Base-by-base conservation (phyloP, 176 grass and related monocot genomes). In the Areca catechu region DNA sequence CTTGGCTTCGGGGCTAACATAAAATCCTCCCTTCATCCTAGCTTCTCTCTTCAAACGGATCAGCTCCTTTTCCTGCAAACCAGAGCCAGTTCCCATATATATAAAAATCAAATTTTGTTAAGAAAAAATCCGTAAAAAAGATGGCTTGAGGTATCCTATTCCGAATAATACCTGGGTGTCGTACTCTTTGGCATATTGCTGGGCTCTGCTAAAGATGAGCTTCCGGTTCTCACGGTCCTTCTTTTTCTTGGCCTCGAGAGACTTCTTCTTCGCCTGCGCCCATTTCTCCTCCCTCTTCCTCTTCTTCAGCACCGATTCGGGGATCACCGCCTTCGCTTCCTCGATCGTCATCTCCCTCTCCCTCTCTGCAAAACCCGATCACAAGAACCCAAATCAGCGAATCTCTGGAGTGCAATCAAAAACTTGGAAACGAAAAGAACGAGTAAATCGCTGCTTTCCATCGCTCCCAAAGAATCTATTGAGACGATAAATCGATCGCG, bases 221-320 rank as follows among this genome's bases (percentile, higher is more conserved):
- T 47, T 58, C 6, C 30, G 53, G 21, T 70, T 70, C 67, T 70
- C 54, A 20, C 54, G 34, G 10, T 25, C 67, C 54, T 70, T 70
- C 67, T 50, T 70, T 54, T 50, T 70, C 67, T 58, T 50, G 7
- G 54, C 54, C n/a, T 58, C 54, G 18, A 43, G 19, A 15, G 21
- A 34, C 21, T 57, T 14, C 43, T 70, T 58, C 67, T 58, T 70
- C 4, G 54, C 37, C 3, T 50, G 21, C 19, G 67, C 54, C 55
- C 67, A 70, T 16, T 59, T 3, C 22, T 50, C 67, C 43, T 70
- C 67, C 55, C 67, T 22, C 67, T 58, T 70, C 37, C 34, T 21
- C 67, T 70, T 70, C 67, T 70, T 70, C 54, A 70, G 16, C 30
- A 70, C 67, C 54, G 67, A 70, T 5, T 70, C 67, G 10, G 67